These are phyloP conservation scores for Helminthosporium solani DNA, from an alignment of 2,329 filamentous ascomycete genomes.

Conservation along the genomic window DNA sequence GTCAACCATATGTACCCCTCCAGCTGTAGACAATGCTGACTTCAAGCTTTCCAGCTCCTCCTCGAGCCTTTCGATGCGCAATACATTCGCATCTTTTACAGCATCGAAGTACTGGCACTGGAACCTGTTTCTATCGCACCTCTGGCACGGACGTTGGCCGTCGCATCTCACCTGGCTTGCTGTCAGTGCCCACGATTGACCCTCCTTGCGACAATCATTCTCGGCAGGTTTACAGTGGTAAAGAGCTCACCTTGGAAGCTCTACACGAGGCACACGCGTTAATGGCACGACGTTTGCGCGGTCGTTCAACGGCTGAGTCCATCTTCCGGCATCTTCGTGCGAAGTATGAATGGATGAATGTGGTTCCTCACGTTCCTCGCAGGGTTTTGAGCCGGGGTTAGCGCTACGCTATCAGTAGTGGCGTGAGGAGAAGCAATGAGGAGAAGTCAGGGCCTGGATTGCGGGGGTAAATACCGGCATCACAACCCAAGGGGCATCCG, in stretches of 20 bases:
- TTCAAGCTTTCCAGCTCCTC: conserved; percentile 9
- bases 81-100: conserved; percentile 24
- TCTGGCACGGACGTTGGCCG: conserved; percentile 31
- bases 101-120: conserved; percentile 29
- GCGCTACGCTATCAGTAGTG: neutral
- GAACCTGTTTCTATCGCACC: conserved; percentile 28
- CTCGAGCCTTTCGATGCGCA: conserved; percentile 32
- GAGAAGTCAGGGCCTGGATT: too few species aligned
- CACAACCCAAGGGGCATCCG: too few species aligned
- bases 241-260: conserved; percentile 20
- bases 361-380: neutral
- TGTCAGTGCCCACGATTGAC: too few species aligned
- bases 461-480: too few species aligned
- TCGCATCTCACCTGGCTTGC: conserved; percentile 28
- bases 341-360: conserved; percentile 1
- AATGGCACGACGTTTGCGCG: conserved; percentile 37
- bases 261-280: conserved; percentile 35
- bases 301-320: conserved; percentile 10
- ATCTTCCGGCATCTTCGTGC: conserved; percentile 19
- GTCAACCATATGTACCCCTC: neutral
- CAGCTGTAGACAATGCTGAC: neutral
- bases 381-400: neutral
- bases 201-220: neutral
- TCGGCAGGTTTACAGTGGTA: neutral
- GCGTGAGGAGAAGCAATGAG: neutral